Percentiles rank a stretch among this genome's conserved stretches.
Evolutionary conservation across 768 basidiomycete species (phyloP).

Genomic region (Tricholoma sp.): DNA sequence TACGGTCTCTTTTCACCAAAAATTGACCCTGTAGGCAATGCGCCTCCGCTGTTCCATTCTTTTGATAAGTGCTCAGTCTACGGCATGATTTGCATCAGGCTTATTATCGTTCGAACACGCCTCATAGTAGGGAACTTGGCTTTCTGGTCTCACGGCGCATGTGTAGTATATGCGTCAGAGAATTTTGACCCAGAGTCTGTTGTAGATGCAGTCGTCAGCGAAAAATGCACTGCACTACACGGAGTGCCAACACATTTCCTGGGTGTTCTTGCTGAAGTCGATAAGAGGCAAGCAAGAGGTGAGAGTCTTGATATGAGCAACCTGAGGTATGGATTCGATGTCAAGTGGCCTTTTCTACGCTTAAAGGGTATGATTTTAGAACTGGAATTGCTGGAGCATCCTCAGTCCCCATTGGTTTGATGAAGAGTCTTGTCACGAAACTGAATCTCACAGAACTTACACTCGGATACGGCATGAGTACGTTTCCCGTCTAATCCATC

Average conservation of each 20-base stretch:
- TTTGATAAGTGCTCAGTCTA: constrained; percentile 64
- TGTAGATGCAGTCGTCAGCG: constrained; percentile 66
- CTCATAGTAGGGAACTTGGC: constrained; percentile 80
- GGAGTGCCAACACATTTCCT: constrained; percentile 86
- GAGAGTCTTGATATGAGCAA: constrained; percentile 41
- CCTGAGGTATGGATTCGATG: constrained; percentile 42
- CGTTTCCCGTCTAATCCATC: constrained; percentile 20
- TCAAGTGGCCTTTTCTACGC: background rate
- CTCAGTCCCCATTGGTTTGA: constrained; percentile 72
- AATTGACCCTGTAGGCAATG: constrained; percentile 51
- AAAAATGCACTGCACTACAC: constrained; percentile 74
- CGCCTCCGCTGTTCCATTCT: constrained; percentile 82
- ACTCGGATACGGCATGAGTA: constrained; percentile 85
- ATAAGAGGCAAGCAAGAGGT: constrained; percentile 43
- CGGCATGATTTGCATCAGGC: background rate
- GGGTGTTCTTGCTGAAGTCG: constrained; percentile 65
- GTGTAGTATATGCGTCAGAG: constrained; percentile 71
- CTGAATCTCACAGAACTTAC: constrained; percentile 69
- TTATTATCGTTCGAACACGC: constrained; percentile 35
- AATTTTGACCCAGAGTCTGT: constrained; percentile 59
- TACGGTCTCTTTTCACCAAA: background rate
- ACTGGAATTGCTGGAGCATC: constrained; percentile 84
- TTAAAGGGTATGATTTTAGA: constrained; percentile 26
- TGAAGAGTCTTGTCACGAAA: constrained; percentile 65
- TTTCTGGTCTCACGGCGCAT: constrained; percentile 69